These are phyloP conservation scores for Penicillium sclerotigenum DNA, from an alignment of 2,329 filamentous ascomycete genomes.

Conservation along the genomic window DNA sequence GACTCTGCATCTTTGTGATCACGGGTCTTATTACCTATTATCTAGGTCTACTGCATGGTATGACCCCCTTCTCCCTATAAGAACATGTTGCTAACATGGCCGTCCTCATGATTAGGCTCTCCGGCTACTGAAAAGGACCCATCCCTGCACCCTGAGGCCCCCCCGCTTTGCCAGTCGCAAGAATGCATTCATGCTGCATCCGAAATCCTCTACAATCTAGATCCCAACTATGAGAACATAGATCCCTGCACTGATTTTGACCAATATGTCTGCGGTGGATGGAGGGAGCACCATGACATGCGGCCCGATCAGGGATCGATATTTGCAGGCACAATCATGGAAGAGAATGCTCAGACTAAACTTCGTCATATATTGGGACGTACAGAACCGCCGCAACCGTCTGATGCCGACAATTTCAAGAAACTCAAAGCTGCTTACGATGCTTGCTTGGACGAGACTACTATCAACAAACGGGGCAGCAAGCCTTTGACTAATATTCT, in stretches of 20 bases:
- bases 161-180: conserved; percentile 53
- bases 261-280: conserved; percentile 65
- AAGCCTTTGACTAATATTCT: conserved; percentile 57
- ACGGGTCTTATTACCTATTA: conserved; percentile 10
- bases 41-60: conserved; percentile 9
- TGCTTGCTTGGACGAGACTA: conserved; percentile 62
- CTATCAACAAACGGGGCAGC: conserved; percentile 54
- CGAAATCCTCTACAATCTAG: conserved; percentile 60
- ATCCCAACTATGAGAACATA: conserved; percentile 59
- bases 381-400: conserved; percentile 36
- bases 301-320: conserved; percentile 60
- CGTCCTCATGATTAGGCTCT: not conserved
- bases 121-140: conserved; percentile 6
- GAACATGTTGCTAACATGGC: not conserved
- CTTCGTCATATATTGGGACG: conserved; percentile 64
- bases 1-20: conserved; percentile 4
- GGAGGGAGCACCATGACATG: conserved; percentile 62
- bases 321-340: conserved; percentile 61
- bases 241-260: conserved; percentile 70
- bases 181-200: conserved; percentile 63
- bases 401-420: conserved; percentile 54
- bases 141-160: conserved; percentile 16
- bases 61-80: not conserved
- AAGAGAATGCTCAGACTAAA: conserved; percentile 56
- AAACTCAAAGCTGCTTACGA: conserved; percentile 64